Base-by-base conservation (phyloP, 495 filamentous ascomycete species). In the Penicillium steckii region DNA sequence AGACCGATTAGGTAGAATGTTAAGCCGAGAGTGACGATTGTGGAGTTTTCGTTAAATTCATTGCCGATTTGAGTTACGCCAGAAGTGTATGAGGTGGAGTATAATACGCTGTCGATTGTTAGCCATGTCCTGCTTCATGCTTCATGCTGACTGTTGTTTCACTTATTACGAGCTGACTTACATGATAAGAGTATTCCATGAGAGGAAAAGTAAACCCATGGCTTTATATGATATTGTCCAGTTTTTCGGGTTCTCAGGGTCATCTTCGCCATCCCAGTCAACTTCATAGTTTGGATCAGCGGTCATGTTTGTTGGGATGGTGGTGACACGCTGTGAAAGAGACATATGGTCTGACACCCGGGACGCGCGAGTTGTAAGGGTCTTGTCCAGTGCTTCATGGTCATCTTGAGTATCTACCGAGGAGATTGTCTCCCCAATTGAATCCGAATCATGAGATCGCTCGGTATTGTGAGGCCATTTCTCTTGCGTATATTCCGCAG, bases 41-140 rank as follows among this genome's bases (percentile, higher is more conserved):
- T 78, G 32, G 79, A 68, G 10, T 70, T 79, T 25, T 84, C 73
- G 43, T 74, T 61, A 61, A 90, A 95, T 46, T 88, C 81, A 15
- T 76, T 64, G 69, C 84, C 82, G 64, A 95, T 78, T 1, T 85
- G 82, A 0, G 82, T 73, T 19, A 83, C 79, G 25, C 82, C 84
- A 0, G 85, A 81, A 13, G 89, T 88, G 68, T 92, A 95, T 50
- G 84, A 87, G 2, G 91, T 95, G 12, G 84, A 89, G 66, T 93
- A 94, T n/a, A 95, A 70, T 21, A 96, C 87, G 24, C 80, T 81
- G 48, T 40, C 9, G 27, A 8, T 25, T 29, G 24, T 48, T 47
- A 43, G 41, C 27, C 30, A 7, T 23, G 38, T 9, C 27, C 35
- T 18, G 22, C 10, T 4, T 17, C 17, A n/a, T 4, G 7, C 24